These are phyloP conservation scores for Solanum chmielewskii DNA, from an alignment of 257 asterid species.

Conservation along the genomic window DNA sequence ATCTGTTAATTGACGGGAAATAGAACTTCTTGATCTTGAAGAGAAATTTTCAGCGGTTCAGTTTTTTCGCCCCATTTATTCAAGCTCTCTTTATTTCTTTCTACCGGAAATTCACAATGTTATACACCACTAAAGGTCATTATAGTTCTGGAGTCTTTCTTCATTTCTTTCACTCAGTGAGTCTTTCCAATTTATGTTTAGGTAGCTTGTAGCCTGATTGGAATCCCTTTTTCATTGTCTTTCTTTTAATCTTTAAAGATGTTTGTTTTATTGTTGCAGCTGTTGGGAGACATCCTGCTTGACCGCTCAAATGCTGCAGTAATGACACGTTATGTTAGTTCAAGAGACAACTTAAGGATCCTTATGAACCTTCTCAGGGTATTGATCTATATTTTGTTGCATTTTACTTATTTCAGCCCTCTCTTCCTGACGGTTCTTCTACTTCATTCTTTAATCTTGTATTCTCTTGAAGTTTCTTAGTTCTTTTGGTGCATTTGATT, in stretches of 20 bases:
- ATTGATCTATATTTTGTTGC: slow-evolving; percentile 14
- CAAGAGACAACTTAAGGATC: slow-evolving; percentile 81
- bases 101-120: not conserved
- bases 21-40: not conserved
- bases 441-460: not conserved
- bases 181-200: not conserved
- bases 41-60: not conserved
- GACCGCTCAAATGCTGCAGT: slow-evolving; percentile 88
- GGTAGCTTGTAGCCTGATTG: not conserved
- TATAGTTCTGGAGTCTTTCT: not conserved
- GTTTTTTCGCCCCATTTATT: not conserved
- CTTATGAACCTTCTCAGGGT: slow-evolving; percentile 93
- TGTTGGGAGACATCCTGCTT: slow-evolving; percentile 75
- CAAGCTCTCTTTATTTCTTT: not conserved
- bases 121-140: not conserved
- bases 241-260: not conserved
- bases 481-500: not conserved
- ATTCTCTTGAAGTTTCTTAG: not conserved
- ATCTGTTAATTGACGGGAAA: not conserved
- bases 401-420: not conserved
- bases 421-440: not conserved
- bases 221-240: not conserved
- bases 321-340: slow-evolving; percentile 74
- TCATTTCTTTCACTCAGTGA: not conserved
- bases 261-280: slow-evolving; percentile 25